Conservation (phyloP, 2,329 filamentous ascomycete genomes). For the Hirsutella thompsonii region DNA sequence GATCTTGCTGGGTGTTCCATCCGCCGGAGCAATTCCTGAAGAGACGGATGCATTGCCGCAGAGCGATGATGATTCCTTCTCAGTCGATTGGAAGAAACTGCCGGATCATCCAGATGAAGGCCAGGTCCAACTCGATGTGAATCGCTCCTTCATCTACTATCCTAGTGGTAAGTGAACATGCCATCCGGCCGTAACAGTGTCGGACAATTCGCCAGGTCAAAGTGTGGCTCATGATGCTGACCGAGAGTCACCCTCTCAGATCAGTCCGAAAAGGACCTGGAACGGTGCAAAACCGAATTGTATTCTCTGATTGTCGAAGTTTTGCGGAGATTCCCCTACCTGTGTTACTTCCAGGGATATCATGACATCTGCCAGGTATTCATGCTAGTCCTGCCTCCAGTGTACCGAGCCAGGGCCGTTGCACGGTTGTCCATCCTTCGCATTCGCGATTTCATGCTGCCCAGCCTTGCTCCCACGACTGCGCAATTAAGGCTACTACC, state of each 20-base stretch:
- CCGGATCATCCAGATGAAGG: slow-evolving; percentile 75
- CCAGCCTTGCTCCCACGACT: slow-evolving; percentile 67
- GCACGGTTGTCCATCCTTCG: slow-evolving; percentile 77
- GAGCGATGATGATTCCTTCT: background rate
- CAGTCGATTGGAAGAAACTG: slow-evolving; percentile 44
- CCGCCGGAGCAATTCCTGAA: slow-evolving; percentile 2
- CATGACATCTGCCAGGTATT: slow-evolving; percentile 97
- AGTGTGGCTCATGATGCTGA: background rate
- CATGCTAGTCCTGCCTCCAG: slow-evolving; percentile 64
- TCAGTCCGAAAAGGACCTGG: slow-evolving; percentile 55
- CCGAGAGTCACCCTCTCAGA: slow-evolving; percentile 27
- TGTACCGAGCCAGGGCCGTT: slow-evolving; percentile 48
- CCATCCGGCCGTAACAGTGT: background rate
- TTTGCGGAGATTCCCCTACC: slow-evolving; percentile 65
- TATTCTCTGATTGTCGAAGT: slow-evolving; percentile 70
- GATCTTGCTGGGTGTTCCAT: slow-evolving; percentile 34
- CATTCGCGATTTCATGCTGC: slow-evolving; percentile 96
- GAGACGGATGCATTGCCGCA: slow-evolving; percentile 3
- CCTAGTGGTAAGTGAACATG: slow-evolving; percentile 51
- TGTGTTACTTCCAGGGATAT: slow-evolving; percentile 97
- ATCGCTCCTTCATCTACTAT: slow-evolving; percentile 96
- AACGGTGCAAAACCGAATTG: slow-evolving; percentile 60
- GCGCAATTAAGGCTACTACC: slow-evolving; percentile 81
- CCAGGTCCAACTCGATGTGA: slow-evolving; percentile 84
- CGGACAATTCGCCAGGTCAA: background rate